phyloP scores from a whole-genome alignment of 306 rosid species.

The Sphenostylis stenocarpa region DNA sequence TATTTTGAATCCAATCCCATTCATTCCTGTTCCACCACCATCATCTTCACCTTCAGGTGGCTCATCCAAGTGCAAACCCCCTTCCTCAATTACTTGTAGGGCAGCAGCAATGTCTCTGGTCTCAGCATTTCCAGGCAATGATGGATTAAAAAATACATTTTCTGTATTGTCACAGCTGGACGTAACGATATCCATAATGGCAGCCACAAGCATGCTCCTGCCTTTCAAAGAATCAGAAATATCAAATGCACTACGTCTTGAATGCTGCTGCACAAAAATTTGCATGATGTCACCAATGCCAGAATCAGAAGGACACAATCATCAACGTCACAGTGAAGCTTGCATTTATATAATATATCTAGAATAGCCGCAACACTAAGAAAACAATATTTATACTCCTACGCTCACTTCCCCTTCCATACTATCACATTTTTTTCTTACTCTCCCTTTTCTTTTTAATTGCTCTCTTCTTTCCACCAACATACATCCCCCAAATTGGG shows the following conservation, averaged over 20 bases:
- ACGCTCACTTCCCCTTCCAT: background rate
- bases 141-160: conserved; percentile 59
- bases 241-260: conserved; percentile 74
- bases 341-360: conserved; percentile 13
- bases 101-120: conserved; percentile 88
- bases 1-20: conserved; percentile 87
- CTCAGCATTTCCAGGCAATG: conserved; percentile 78
- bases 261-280: conserved; percentile 66
- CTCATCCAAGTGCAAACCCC: conserved; percentile 80
- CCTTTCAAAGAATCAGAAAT: conserved; percentile 88
- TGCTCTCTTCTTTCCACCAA: background rate
- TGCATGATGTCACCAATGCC: conserved; percentile 32
- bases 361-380: background rate
- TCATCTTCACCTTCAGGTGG: conserved; percentile 55
- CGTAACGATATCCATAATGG: conserved; percentile 91
- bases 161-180: conserved; percentile 76
- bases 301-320: conserved; percentile 38
- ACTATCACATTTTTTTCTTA: background rate
- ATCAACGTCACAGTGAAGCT: conserved; percentile 26
- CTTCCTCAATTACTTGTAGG: conserved; percentile 87
- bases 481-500: background rate
- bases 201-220: conserved; percentile 98
- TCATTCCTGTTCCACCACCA: conserved; percentile 57
- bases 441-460: background rate
- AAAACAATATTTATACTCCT: background rate